Percentiles rank a stretch among this genome's conserved stretches.
phyloP scores from a whole-genome alignment of 345 rosid species.

The Citrus medica region DNA sequence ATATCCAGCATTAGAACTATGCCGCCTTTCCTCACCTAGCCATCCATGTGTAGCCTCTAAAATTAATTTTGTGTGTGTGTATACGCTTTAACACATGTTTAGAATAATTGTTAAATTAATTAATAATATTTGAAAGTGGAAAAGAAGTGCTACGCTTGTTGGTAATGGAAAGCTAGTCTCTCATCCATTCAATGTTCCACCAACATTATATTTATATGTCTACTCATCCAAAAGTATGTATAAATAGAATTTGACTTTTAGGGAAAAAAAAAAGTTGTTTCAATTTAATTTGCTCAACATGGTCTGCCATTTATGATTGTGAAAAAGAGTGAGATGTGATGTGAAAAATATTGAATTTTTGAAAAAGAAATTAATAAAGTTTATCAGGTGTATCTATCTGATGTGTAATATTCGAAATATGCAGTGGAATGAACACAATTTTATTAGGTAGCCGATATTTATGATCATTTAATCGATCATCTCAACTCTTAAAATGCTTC shows the following conservation, averaged over 20 bases:
- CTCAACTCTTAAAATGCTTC: neutral
- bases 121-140: neutral
- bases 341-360: neutral
- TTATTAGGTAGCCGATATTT: too few species aligned
- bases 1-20: neutral
- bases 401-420: too few species aligned
- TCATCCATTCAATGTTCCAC: neutral
- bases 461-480: neutral
- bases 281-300: neutral
- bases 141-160: neutral
- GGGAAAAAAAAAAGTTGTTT: neutral
- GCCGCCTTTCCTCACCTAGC: neutral
- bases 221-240: neutral
- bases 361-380: too few species aligned
- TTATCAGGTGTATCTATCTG: too few species aligned
- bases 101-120: neutral
- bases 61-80: neutral
- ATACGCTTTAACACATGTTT: neutral
- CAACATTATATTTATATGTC: neutral
- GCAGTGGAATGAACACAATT: too few species aligned
- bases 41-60: neutral
- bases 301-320: neutral
- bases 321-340: neutral
- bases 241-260: neutral
- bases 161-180: neutral